Base-by-base conservation (phyloP, 345 rosid genomes). In the Jatropha curcas region DNA sequence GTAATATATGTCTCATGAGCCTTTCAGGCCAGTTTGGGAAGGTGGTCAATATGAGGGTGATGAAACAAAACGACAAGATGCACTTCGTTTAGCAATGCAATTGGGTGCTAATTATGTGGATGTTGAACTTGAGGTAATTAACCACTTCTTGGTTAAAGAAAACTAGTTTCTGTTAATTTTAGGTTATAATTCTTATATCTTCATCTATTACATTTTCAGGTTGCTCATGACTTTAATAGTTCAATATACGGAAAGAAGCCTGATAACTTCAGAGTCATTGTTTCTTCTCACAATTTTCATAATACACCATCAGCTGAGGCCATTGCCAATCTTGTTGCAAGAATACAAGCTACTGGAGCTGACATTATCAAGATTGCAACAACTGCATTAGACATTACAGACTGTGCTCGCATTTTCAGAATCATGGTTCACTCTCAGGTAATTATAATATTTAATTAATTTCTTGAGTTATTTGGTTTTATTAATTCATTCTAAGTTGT, bases 21-120 rank as follows among this genome's bases (percentile, higher is more conserved):
- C n/a, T n/a, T n/a, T n/a, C n/a, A 86, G 89, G 63, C 92, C 88
- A 35, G 79, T 58, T 69, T 86, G 90, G 90, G 92, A 88, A 81
- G 92, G 92, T 1, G 90, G 92, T 24, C 83, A 74, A 63, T 86
- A 86, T 51, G 88, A 82, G 64, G 92, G 90, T 50, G 84, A 85
- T 60, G 89, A 88, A 45, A 66, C 71, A 53, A 75, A 30, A 70
- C 50, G 92, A 67, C 75, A 46, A 17, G 86, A 83, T 24, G 83
- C 83, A 25, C 74, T 88, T 35, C 83, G 75, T 43, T 65, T 85
- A 33, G 92, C 90, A n/a, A 53, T 84, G 80, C 86, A 86, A 71
- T 70, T 83, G 60, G 90, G 88, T 77, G 88, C 92, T 8, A 84
- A 82, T 73, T 88, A 73, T 57, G 43, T 88, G 30, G 92, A 88